A percentile compares a stretch with the other conserved stretches of the same genome.
phyloP scores from a whole-genome alignment of 805 yeast genomes.

The Ogataea populi-albae region DNA sequence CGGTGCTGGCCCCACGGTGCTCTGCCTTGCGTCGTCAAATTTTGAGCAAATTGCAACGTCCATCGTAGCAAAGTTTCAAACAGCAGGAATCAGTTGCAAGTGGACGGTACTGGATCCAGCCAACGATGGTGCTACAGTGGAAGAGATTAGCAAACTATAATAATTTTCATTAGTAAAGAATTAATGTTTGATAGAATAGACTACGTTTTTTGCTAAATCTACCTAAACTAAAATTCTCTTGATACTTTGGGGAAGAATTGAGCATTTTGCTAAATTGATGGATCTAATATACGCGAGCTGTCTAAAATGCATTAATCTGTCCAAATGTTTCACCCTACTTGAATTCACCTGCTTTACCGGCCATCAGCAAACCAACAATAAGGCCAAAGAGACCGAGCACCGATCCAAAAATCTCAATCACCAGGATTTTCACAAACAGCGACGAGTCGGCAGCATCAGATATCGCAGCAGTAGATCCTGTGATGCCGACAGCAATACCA shows the following conservation, averaged over 20 bases:
- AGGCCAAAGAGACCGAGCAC: slow-evolving; percentile 94
- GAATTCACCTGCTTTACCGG: slow-evolving; percentile 90
- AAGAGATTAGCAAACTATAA: slow-evolving; percentile 30
- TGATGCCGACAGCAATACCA: slow-evolving; percentile 95
- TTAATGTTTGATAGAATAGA: too few relatives aligned
- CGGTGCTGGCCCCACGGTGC: slow-evolving; percentile 97
- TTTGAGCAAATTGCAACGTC: slow-evolving; percentile 79
- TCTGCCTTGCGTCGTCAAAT: slow-evolving; percentile 87
- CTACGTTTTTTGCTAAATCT: too few relatives aligned
- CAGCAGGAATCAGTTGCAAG: slow-evolving; percentile 63
- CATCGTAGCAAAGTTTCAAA: slow-evolving; percentile 65
- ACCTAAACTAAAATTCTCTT: too few relatives aligned
- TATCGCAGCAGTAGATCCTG: slow-evolving; percentile 98
- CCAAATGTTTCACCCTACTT: slow-evolving; percentile 35
- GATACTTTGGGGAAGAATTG: too few relatives aligned
- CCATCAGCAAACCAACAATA: slow-evolving; percentile 96
- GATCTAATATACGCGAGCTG: too few relatives aligned
- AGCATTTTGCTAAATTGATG: too few relatives aligned
- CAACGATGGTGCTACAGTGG: slow-evolving; percentile 76
- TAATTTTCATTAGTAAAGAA: too few relatives aligned
- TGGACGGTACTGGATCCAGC: slow-evolving; percentile 89
- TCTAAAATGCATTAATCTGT: slow-evolving; percentile 7
- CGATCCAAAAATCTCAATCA: slow-evolving; percentile 95
- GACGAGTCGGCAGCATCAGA: slow-evolving; percentile 97
- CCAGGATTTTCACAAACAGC: slow-evolving; percentile 91